Conservation (phyloP, 345 rosid genomes). For the Linum tenue region DNA sequence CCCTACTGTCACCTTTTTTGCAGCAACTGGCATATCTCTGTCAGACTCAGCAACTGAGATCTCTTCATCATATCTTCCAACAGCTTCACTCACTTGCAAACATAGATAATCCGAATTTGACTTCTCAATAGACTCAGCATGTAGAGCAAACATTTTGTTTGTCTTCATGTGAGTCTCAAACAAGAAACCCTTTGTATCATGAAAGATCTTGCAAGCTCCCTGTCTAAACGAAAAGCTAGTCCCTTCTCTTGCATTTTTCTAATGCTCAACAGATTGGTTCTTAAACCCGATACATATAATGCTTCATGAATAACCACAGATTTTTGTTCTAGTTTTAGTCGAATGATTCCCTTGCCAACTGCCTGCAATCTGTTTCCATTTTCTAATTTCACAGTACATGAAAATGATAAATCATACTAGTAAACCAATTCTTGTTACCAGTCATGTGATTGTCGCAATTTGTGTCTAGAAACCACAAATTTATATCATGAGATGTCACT, state of each 20-base stretch:
- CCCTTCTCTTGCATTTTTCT: background rate
- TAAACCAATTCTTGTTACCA: background rate
- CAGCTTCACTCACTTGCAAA: background rate
- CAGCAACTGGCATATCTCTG: background rate
- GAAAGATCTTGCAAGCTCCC: background rate
- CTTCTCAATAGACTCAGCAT: background rate
- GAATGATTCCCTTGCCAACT: conserved; percentile 1
- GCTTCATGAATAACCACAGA: background rate
- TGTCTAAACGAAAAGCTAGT: background rate
- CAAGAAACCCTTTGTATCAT: background rate
- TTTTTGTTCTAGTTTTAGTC: background rate
- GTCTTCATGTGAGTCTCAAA: background rate
- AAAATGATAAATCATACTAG: background rate
- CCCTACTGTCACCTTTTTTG: background rate
- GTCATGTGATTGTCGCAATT: background rate
- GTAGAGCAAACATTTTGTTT: conserved; percentile 1
- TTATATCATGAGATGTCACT: too few species aligned
- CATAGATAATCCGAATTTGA: background rate
- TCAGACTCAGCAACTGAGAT: background rate
- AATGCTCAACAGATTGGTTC: background rate
- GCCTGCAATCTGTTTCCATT: background rate
- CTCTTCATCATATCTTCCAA: background rate
- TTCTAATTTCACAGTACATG: background rate
- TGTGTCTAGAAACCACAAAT: too few species aligned
- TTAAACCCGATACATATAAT: background rate